Percentiles rank a stretch among this genome's conserved stretches.
Conservation (phyloP, 257 asterid genomes). For the Capsicum baccatum region DNA sequence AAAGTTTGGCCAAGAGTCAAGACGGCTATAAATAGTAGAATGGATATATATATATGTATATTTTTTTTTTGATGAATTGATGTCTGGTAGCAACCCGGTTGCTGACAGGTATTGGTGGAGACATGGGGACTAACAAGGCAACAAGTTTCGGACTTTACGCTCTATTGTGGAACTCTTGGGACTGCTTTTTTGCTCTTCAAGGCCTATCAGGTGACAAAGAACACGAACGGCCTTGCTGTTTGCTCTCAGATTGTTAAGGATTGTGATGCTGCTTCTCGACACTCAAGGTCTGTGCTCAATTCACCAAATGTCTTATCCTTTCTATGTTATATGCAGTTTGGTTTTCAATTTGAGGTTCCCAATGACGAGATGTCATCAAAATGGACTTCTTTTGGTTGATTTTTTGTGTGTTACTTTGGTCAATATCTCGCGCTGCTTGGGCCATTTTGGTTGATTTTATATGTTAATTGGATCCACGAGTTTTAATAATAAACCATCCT, state of each 20-base stretch:
- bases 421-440: not conserved
- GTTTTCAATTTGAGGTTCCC: not conserved
- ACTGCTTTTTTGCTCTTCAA: slow-evolving; percentile 71
- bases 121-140: slow-evolving; percentile 65
- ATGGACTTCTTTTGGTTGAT: not conserved
- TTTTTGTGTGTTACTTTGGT: not conserved
- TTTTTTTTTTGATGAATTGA: not conserved
- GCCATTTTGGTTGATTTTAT: slow-evolving; percentile 3
- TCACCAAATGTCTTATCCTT: not conserved
- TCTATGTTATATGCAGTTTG: not conserved
- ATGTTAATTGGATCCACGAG: slow-evolving; percentile 23
- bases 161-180: slow-evolving; percentile 67
- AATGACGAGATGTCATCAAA: not conserved
- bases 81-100: slow-evolving; percentile 1
- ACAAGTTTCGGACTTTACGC: slow-evolving; percentile 54
- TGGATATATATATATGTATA: too few species aligned
- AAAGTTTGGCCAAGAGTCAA: not conserved
- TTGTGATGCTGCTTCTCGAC: slow-evolving; percentile 60
- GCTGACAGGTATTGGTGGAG: slow-evolving; percentile 53
- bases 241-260: slow-evolving; percentile 66
- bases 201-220: slow-evolving; percentile 58
- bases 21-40: too few species aligned
- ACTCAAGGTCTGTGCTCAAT: slow-evolving; percentile 48
- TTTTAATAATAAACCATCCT: slow-evolving; percentile 58
- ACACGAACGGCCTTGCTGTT: slow-evolving; percentile 61